Evolutionary conservation across 2,329 filamentous ascomycete species (phyloP), one percentile per base, ranked within the genome.

Genomic region (Tolypocladium sp.): DNA sequence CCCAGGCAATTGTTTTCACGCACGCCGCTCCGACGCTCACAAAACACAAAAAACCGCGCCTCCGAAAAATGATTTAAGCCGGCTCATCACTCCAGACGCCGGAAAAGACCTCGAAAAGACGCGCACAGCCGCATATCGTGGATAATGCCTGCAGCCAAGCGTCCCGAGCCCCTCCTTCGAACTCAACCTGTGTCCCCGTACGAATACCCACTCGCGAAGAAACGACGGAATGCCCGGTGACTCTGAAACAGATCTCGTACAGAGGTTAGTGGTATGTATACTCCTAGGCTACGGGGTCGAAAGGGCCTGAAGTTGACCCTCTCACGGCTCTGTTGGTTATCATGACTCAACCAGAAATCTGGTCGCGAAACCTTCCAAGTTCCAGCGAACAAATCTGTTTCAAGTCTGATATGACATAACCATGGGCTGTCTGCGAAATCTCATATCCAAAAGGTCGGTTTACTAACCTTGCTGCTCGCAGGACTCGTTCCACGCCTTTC

Each of bases 401-500:
- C 40, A n/a, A n/a, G 2, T 42, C n/a, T 42, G 20, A 22, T 17
- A 10, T 40, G 20, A 22, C 13, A 42, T 4, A 4, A 52, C 3
- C 30, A n/a, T n/a, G 30, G 49, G 8, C 30, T 33, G 9, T 52
- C 17, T 22, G 20, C 30, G 10, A 15, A n/a, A 15, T 12, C 10
- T 15, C 30, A 35, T 9, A 52, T 3, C 3, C 1, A n/a, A 35
- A 12, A 13, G 5, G 17, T 2, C 9, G 1, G 3, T 15, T 15
- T 35, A 51, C 46, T 35, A 35, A 52, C 10, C 9, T 27, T 22
- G 46, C 49, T 52, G 4, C 20, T 35, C 20, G 3, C 61, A 92
- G 86, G 80, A 85, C 62, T 84, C 88, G 63, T 93, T 91, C 68
- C 87, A 86, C 69, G 83, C 88, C 30, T 82, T 87, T 22, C 73